Evolutionary conservation across 2,329 filamentous ascomycete genomes (phyloP).

Genomic region (Colletotrichum salicis): DNA sequence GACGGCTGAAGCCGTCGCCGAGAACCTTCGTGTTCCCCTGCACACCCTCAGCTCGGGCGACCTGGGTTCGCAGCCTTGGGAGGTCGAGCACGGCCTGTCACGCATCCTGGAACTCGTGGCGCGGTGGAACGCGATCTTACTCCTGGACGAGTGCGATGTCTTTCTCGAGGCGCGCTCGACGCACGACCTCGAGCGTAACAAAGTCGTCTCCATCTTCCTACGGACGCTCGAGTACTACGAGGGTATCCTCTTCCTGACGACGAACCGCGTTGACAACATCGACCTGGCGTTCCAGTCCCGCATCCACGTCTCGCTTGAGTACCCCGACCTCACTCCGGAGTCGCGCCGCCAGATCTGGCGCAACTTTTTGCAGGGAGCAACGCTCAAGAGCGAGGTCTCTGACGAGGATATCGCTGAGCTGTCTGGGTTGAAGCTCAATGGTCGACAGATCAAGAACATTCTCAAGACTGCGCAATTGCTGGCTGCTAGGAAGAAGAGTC

Average conservation of each 20-base stretch:
- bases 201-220: slow-evolving; percentile 51
- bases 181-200: slow-evolving; percentile 47
- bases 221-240: slow-evolving; percentile 60
- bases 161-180: slow-evolving; percentile 52
- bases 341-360: slow-evolving; percentile 52
- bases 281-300: slow-evolving; percentile 59
- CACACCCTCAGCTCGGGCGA: slow-evolving; percentile 72
- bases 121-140: slow-evolving; percentile 52
- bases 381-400: slow-evolving; percentile 41
- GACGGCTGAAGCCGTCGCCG: slow-evolving; percentile 61
- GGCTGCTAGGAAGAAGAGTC: slow-evolving; percentile 55
- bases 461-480: slow-evolving; percentile 53
- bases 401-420: slow-evolving; percentile 47
- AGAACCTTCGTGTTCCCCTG: slow-evolving; percentile 59
- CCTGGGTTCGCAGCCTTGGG: slow-evolving; percentile 72
- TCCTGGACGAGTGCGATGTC: slow-evolving; percentile 55
- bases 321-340: slow-evolving; percentile 51
- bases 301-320: slow-evolving; percentile 60
- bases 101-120: slow-evolving; percentile 73
- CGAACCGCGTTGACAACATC: slow-evolving; percentile 57
- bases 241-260: slow-evolving; percentile 61
- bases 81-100: slow-evolving; percentile 70
- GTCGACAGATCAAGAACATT: slow-evolving; percentile 61
- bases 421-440: slow-evolving; percentile 53
- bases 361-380: slow-evolving; percentile 50